Base-by-base conservation (phyloP, 768 basidiomycete species). In the Russula emetica region DNA sequence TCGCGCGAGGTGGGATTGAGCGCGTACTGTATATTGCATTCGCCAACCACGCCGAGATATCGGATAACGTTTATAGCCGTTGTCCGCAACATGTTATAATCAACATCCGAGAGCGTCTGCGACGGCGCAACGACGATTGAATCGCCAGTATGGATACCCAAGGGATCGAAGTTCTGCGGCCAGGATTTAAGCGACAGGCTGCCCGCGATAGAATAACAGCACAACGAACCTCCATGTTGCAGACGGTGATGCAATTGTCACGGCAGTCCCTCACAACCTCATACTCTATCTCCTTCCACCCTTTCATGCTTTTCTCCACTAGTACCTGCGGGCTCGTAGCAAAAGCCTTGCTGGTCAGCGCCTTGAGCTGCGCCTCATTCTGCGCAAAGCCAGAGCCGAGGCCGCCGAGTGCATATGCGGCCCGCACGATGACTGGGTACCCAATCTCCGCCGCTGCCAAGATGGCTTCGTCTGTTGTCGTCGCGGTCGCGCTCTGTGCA, bases 271-370 rank as follows among this genome's bases (percentile, higher is more conserved):
- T 83, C 13, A 98, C 96, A 55, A 99, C 96, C 73, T 99, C 96
- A 70, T 99, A 99, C 78, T 99, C 96, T 69, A 99, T 96, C 80
- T 99, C 96, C 78, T 99, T 98, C 96, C 96, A 99, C 2, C 96
- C 96, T 78, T 98, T 98, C 96, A 98, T 98, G 70, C 92, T 94
- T 82, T 87, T 95, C 81, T 99, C 97, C 18, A 99, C 94, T n/a
- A 99, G 81, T 0, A 99, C 95, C 76, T 98, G 97, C 50, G 96
- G 94, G 70, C 92, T 94, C 16, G 94, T 98, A 51, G 96, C 95
- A 72, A 99, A 98, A 11, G 97, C 96, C 78, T 95, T 97, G 69
- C 80, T 83, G 72, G 95, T 98, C 22, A 99, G 78, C 36, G 90
- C 89, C 67, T 85, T 83, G 63, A 99, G 79, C 78, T 98, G 91